A percentile compares a stretch with the other conserved stretches of the same genome.
Evolutionary conservation across 1,284 basidiomycete species (phyloP).

Genomic region (Tausonia pullulans): DNA sequence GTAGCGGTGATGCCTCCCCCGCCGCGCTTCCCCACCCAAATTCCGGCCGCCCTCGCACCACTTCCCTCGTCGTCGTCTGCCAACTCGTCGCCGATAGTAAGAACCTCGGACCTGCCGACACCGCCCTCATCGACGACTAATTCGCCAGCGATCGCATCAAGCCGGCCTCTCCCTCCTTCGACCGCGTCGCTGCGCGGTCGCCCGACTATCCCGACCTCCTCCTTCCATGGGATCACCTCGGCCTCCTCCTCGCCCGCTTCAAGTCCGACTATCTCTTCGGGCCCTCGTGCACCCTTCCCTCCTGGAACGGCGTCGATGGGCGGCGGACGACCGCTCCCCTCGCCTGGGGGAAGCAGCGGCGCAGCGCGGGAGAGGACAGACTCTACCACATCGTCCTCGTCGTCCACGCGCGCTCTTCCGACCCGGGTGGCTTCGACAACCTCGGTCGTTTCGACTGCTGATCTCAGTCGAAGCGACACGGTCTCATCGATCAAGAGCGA

Average conservation of each 20-base stretch:
- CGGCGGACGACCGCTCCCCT: background rate
- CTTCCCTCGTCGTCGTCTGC: constrained; percentile 4
- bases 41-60: constrained; percentile 7
- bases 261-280: background rate
- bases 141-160: background rate
- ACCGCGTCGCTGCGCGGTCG: background rate
- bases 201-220: constrained; percentile 2
- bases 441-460: background rate
- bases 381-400: background rate
- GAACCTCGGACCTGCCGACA: background rate
- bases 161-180: background rate
- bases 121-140: background rate
- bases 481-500: background rate
- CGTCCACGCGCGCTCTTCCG: background rate
- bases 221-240: constrained; percentile 4
- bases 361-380: background rate
- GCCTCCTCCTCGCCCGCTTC: background rate
- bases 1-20: background rate
- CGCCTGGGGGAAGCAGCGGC: background rate
- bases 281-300: background rate
- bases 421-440: background rate
- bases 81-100: background rate
- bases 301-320: background rate
- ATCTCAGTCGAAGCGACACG: constrained; percentile 7
- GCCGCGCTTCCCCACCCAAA: background rate